phyloP scores from a whole-genome alignment of 192 early-diverging fungal genomes.

The Backusella luteola region DNA sequence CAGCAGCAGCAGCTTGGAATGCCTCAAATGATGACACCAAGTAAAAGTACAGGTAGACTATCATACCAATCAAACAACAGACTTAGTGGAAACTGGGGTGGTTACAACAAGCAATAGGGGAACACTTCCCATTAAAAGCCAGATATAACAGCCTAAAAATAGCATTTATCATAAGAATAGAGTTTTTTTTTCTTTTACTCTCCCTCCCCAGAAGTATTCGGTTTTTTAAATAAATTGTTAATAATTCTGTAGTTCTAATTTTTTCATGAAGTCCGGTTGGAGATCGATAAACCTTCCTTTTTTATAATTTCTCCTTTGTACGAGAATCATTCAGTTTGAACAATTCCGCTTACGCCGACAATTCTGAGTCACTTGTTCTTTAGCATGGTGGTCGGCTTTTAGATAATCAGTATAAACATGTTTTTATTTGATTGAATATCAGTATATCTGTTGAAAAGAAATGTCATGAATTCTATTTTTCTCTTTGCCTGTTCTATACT shows the following conservation, averaged over 20 bases:
- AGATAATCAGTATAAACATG: too few species aligned
- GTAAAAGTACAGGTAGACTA: not conserved
- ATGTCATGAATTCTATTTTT: too few species aligned
- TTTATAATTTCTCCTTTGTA: not conserved
- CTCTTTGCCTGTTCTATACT: too few species aligned
- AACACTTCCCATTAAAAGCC: not conserved
- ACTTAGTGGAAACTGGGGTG: conserved; percentile 1
- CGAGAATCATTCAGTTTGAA: not conserved
- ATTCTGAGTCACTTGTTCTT: too few species aligned
- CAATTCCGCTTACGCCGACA: too few species aligned
- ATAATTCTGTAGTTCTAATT: not conserved
- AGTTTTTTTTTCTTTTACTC: not conserved
- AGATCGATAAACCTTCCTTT: not conserved
- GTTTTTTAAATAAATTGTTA: conserved; percentile 12
- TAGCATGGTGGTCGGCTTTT: too few species aligned
- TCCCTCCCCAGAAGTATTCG: conserved; percentile 17
- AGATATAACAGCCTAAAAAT: conserved; percentile 6
- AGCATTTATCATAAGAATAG: not conserved
- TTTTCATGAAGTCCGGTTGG: not conserved
- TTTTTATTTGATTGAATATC: too few species aligned
- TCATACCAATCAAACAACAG: conserved; percentile 1
- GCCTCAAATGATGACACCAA: not conserved
- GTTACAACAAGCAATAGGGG: not conserved
- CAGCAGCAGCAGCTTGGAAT: not conserved
- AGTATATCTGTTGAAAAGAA: too few species aligned